A percentile compares a stretch with the other conserved stretches of the same genome.
Evolutionary conservation across 371 early-diverging fungal genomes (phyloP).

Genomic region (Lichtheimia hyalospora): DNA sequence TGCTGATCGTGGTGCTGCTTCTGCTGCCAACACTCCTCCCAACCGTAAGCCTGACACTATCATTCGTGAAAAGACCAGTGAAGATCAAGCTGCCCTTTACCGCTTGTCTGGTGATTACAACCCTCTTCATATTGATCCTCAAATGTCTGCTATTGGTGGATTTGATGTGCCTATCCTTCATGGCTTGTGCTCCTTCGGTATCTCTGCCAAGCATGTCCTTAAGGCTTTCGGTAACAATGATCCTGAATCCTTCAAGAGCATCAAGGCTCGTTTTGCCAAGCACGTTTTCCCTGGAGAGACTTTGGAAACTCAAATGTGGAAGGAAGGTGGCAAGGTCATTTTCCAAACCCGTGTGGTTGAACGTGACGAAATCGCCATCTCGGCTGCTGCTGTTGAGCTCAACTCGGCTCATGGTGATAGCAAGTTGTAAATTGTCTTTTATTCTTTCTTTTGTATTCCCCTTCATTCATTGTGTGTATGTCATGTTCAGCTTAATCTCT

Average conservation of each 20-base stretch:
- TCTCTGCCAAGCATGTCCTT: constrained; percentile 88
- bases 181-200: constrained; percentile 91
- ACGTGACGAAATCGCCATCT: constrained; percentile 81
- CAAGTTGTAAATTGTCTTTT: constrained; percentile 29
- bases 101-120: constrained; percentile 87
- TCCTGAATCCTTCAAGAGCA: constrained; percentile 70
- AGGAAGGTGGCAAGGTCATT: constrained; percentile 83
- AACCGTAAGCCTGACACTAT: constrained; percentile 83
- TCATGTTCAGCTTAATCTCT: too few relatives aligned
- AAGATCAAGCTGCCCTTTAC: constrained; percentile 95
- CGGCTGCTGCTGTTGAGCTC: constrained; percentile 87
- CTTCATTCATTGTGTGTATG: too few relatives aligned
- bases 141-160: constrained; percentile 92
- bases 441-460: too few relatives aligned
- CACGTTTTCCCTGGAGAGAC: constrained; percentile 98
- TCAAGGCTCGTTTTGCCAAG: constrained; percentile 90
- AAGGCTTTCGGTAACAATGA: constrained; percentile 72
- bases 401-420: constrained; percentile 35
- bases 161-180: constrained; percentile 96
- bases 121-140: constrained; percentile 95
- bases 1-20: constrained; percentile 76
- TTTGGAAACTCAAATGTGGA: constrained; percentile 94
- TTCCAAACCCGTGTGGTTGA: constrained; percentile 94
- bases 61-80: constrained; percentile 79
- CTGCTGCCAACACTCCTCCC: constrained; percentile 73